These are phyloP conservation scores for Sugiyamaella floridensis DNA, from an alignment of 805 yeast species.

Conservation along the genomic window DNA sequence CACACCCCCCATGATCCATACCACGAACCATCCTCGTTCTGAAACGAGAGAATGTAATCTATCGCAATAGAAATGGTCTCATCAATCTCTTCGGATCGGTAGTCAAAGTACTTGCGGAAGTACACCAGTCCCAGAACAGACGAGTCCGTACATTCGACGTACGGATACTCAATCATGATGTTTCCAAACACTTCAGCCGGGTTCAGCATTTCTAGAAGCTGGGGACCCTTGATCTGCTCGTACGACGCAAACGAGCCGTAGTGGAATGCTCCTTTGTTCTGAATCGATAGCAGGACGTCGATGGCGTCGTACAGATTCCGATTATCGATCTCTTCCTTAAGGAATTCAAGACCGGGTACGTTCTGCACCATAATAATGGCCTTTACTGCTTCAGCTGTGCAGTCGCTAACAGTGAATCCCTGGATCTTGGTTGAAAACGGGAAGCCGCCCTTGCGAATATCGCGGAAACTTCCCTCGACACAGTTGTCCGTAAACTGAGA, in stretches of 20 bases:
- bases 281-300: constrained; percentile 68
- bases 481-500: constrained; percentile 84
- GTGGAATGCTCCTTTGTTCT: constrained; percentile 71
- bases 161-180: constrained; percentile 97
- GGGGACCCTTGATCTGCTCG: constrained; percentile 77
- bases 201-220: constrained; percentile 66
- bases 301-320: constrained; percentile 58
- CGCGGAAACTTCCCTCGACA: constrained; percentile 71
- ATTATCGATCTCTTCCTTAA: constrained; percentile 47
- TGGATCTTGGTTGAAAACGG: constrained; percentile 94
- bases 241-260: constrained; percentile 91
- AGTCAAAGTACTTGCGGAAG: constrained; percentile 59
- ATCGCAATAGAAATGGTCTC: constrained; percentile 70
- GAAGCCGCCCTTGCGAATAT: constrained; percentile 83
- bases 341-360: constrained; percentile 44
- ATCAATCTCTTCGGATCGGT: constrained; percentile 58
- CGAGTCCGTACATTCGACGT: constrained; percentile 97
- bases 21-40: constrained; percentile 86
- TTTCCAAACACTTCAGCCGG: constrained; percentile 98
- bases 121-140: constrained; percentile 81
- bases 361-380: constrained; percentile 88
- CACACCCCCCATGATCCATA: constrained; percentile 99
- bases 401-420: constrained; percentile 94
- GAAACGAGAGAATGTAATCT: constrained; percentile 60
- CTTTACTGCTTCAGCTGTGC: constrained; percentile 92